Conservation (phyloP, 257 asterid genomes). For the Fraxinus quadrangulata region DNA sequence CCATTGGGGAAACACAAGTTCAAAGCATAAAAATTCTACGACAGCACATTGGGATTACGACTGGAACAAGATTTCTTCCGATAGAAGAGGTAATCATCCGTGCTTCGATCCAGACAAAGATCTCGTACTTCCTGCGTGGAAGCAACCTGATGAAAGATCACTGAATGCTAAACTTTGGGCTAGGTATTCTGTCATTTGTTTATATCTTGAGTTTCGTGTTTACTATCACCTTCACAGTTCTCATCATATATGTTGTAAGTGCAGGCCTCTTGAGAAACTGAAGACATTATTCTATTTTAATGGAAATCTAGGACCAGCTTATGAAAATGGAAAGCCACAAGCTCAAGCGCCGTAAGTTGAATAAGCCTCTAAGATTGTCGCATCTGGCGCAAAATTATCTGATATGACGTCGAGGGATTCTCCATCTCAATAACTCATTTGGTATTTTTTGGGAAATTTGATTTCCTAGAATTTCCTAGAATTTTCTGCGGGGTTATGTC, state of each 20-base stretch:
- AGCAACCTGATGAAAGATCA: constrained; percentile 64
- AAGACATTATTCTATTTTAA: constrained; percentile 83
- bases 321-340: constrained; percentile 81
- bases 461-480: not conserved
- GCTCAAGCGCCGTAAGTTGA: constrained; percentile 74
- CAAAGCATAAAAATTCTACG: constrained; percentile 84
- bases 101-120: constrained; percentile 95
- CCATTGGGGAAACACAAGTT: constrained; percentile 96
- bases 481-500: constrained; percentile 96
- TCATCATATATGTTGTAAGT: not conserved
- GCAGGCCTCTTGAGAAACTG: constrained; percentile 78
- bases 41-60: constrained; percentile 88
- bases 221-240: too few relatives aligned
- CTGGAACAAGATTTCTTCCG: constrained; percentile 69
- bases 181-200: constrained; percentile 40
- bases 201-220: too few relatives aligned
- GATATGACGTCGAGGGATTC: not conserved
- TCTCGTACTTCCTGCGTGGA: constrained; percentile 96
- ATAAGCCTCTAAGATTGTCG: constrained; percentile 20
- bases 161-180: constrained; percentile 61
- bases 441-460: not conserved
- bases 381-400: constrained; percentile 18
- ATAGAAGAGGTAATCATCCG: constrained; percentile 83
- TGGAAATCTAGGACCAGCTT: constrained; percentile 94
- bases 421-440: not conserved